phyloP scores from a whole-genome alignment of 2,329 filamentous ascomycete species.

The Xylaria sp. region DNA sequence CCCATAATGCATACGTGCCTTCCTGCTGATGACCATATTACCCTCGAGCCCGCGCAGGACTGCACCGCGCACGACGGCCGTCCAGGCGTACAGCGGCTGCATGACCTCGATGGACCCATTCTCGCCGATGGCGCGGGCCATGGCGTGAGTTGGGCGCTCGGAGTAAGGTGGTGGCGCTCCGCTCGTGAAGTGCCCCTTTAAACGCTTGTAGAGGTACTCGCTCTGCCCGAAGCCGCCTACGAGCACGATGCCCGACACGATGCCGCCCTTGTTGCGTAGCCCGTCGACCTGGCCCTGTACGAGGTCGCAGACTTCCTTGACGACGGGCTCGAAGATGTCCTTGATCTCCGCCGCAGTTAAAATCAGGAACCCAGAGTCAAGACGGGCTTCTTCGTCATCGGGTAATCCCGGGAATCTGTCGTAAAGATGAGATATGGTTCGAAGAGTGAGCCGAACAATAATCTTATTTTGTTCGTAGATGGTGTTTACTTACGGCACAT shows the following conservation, averaged over 20 bases:
- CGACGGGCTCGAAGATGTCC: conserved; percentile 79
- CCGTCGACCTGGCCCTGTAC: conserved; percentile 74
- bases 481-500: conserved; percentile 69
- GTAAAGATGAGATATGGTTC: conserved; percentile 10
- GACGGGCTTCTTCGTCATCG: conserved; percentile 78
- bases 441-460: neutral
- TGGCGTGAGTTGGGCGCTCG: conserved; percentile 75
- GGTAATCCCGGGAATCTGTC: conserved; percentile 75
- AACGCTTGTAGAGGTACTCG: conserved; percentile 77
- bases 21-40: conserved; percentile 80
- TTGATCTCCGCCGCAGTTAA: conserved; percentile 77
- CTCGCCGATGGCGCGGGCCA: conserved; percentile 56
- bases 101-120: conserved; percentile 77
- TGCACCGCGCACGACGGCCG: conserved; percentile 80
- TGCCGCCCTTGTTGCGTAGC: conserved; percentile 69
- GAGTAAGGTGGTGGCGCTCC: conserved; percentile 72
- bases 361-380: conserved; percentile 81
- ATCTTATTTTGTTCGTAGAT: neutral
- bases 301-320: conserved; percentile 75
- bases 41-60: conserved; percentile 80
- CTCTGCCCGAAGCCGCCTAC: conserved; percentile 86
- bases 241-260: conserved; percentile 79
- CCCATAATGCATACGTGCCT: conserved; percentile 81
- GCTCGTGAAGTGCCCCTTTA: conserved; percentile 75
- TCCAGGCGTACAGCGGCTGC: conserved; percentile 86